Percentiles rank a stretch among this genome's conserved stretches.
These are phyloP conservation scores for Fusarium succisae DNA, from an alignment of 2,329 filamentous ascomycete species.

Conservation along the genomic window DNA sequence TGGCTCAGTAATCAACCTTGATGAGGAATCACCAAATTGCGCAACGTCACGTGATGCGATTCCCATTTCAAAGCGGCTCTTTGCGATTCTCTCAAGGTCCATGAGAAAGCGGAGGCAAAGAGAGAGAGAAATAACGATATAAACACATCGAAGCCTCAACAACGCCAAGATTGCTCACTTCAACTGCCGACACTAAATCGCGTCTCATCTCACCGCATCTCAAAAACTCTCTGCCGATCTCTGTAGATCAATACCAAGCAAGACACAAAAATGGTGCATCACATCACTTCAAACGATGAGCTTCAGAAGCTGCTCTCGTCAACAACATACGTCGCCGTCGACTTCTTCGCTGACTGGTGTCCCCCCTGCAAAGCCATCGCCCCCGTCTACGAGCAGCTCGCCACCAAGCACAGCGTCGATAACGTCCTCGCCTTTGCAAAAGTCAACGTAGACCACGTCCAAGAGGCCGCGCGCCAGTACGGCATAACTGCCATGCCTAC, in stretches of 20 bases:
- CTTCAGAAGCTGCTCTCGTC: slow-evolving; percentile 51
- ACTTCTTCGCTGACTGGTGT: slow-evolving; percentile 64
- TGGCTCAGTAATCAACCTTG: slow-evolving; percentile 2
- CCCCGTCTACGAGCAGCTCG: slow-evolving; percentile 52
- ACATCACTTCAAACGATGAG: slow-evolving; percentile 45
- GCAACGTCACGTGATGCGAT: slow-evolving; percentile 35
- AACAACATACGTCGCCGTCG: slow-evolving; percentile 55
- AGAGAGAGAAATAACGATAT: background rate
- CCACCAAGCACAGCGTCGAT: slow-evolving; percentile 41
- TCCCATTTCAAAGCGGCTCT: slow-evolving; percentile 39
- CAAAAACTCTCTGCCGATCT: background rate
- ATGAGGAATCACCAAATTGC: slow-evolving; percentile 25
- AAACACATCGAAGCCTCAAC: slow-evolving; percentile 7
- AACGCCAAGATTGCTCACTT: background rate
- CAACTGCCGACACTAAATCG: background rate
- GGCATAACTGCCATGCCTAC: slow-evolving; percentile 92
- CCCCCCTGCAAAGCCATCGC: slow-evolving; percentile 60
- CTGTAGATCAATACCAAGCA: slow-evolving; percentile 5
- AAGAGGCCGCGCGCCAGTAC: slow-evolving; percentile 78
- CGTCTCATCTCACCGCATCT: background rate
- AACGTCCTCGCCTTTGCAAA: slow-evolving; percentile 81
- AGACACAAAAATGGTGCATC: slow-evolving; percentile 35
- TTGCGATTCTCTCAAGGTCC: slow-evolving; percentile 32
- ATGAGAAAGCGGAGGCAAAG: slow-evolving; percentile 14
- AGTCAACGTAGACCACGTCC: slow-evolving; percentile 87